Base-by-base conservation (phyloP, 2,329 filamentous ascomycete genomes). In the Colletotrichum costaricense region DNA sequence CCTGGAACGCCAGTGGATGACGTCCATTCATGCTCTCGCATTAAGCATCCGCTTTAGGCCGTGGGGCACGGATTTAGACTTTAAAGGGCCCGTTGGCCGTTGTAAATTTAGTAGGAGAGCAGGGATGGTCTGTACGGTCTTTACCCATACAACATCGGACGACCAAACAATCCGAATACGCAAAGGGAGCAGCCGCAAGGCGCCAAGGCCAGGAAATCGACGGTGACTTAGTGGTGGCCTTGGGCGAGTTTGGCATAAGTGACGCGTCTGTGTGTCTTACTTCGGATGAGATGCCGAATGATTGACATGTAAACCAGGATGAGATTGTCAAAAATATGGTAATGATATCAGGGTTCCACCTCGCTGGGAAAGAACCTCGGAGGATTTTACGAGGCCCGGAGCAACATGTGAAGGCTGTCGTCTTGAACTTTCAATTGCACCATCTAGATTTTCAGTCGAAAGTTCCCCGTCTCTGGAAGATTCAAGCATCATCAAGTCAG, bases 231-330 rank as follows among this genome's bases (percentile, higher is more conserved):
- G 28, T 55, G 22, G 62, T n/a, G 2, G 49, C 12, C 16, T 22
- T 14, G 12, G 5, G 30, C 6, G 54, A 6, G 22, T 33, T 14
- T 30, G 9, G 42, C 3, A n/a, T 8, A 8, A 8, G 22, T 56
- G 63, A 42, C 49, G 16, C 30, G 16, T n/a, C 46, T 4, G 16
- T 33, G 14, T 4, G 28, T 2, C n/a, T 19, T n/a, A 30, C 30
- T 65, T 38, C 30, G 26, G 49, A 65, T 52, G 63, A 65, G 63
- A 65, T 22, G 22, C n/a, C 49, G 38, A 55, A 28, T 65, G 11
- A 28, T 52, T 16, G 16, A 42, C 3, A 56, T 4, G 3, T 12
- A 22, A 28, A 2, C 14, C 3, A 16, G 22, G 28, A 62, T 56
- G 9, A 12, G 11, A 55, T 14, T 5, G 16, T 49, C 22, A 12